phyloP scores from a whole-genome alignment of 768 basidiomycete species.

The Chalciporus sphaerocephalus region DNA sequence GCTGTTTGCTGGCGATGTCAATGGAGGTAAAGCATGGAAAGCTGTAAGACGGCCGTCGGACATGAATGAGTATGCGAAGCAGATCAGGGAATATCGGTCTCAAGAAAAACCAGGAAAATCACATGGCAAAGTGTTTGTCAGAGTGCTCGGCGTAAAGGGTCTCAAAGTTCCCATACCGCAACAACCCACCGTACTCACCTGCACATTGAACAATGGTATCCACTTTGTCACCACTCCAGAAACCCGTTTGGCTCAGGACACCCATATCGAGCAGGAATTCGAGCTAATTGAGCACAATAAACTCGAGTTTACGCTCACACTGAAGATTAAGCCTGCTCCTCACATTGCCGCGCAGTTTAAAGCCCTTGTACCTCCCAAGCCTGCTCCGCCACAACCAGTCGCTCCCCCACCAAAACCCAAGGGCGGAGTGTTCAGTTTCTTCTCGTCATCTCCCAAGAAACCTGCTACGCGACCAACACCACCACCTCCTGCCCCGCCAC shows the following conservation, averaged over 20 bases:
- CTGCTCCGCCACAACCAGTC: slow-evolving; percentile 36
- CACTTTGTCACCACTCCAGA: slow-evolving; percentile 92
- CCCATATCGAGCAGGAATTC: slow-evolving; percentile 81
- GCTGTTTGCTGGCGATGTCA: slow-evolving; percentile 74
- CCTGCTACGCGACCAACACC: slow-evolving; percentile 41
- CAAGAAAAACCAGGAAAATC: slow-evolving; percentile 77
- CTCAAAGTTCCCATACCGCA: slow-evolving; percentile 75
- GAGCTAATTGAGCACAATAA: slow-evolving; percentile 95
- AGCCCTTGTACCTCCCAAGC: slow-evolving; percentile 47
- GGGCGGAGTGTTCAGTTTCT: slow-evolving; percentile 69
- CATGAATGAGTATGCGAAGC: slow-evolving; percentile 94
- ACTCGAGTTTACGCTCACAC: slow-evolving; percentile 86
- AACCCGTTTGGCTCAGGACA: slow-evolving; percentile 51
- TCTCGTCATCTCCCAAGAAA: slow-evolving; percentile 69
- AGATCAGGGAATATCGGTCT: slow-evolving; percentile 75
- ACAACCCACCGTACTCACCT: slow-evolving; percentile 70
- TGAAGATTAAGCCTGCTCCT: slow-evolving; percentile 83
- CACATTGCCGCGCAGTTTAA: slow-evolving; percentile 81
- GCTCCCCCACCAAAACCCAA: slow-evolving; percentile 53
- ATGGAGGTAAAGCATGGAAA: slow-evolving; percentile 80
- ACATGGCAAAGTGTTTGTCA: slow-evolving; percentile 92
- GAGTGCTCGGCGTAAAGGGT: slow-evolving; percentile 74
- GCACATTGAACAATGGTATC: slow-evolving; percentile 94
- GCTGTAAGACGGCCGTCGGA: slow-evolving; percentile 86
- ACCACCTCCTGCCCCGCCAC: slow-evolving; percentile 36